These are phyloP conservation scores for Coniochaeta ligniaria DNA, from an alignment of 2,329 filamentous ascomycete species.

Conservation along the genomic window DNA sequence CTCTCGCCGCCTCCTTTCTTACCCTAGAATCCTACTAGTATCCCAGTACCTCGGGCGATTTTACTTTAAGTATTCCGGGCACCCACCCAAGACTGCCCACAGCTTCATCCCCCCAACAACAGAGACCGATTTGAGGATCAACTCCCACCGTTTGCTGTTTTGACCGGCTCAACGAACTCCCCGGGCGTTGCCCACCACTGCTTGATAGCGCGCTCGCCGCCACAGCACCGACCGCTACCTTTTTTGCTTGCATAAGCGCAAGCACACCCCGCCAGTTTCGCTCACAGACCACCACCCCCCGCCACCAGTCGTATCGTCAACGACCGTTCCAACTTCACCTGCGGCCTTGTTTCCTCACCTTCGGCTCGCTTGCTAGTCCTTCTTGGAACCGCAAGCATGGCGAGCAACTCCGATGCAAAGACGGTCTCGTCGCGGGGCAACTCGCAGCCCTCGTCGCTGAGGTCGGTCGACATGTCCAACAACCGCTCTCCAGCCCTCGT, in stretches of 20 bases:
- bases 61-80: not conserved
- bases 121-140: conserved; percentile 8
- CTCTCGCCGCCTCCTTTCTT: not conserved
- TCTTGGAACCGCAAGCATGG: conserved; percentile 15
- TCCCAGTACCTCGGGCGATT: not conserved
- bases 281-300: not conserved
- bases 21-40: not conserved
- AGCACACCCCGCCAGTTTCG: conserved; percentile 9
- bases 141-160: conserved; percentile 14
- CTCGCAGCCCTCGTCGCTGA: conserved; percentile 43
- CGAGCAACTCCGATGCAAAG: conserved; percentile 20
- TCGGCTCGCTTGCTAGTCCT: not conserved
- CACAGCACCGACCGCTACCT: conserved; percentile 7
- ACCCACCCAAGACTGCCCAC: not conserved
- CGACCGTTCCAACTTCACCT: not conserved
- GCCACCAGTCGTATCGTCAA: not conserved
- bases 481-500: conserved; percentile 30
- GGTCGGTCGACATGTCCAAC: conserved; percentile 33
- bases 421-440: conserved; percentile 34
- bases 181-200: conserved; percentile 16
- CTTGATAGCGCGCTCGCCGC: conserved; percentile 17
- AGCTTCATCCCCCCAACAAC: conserved; percentile 2
- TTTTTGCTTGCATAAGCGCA: conserved; percentile 19
- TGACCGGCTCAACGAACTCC: conserved; percentile 10
- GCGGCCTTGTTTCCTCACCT: not conserved